Evolutionary conservation across 1,284 basidiomycete species (phyloP).

Genomic region (Boletus semigastroideus): DNA sequence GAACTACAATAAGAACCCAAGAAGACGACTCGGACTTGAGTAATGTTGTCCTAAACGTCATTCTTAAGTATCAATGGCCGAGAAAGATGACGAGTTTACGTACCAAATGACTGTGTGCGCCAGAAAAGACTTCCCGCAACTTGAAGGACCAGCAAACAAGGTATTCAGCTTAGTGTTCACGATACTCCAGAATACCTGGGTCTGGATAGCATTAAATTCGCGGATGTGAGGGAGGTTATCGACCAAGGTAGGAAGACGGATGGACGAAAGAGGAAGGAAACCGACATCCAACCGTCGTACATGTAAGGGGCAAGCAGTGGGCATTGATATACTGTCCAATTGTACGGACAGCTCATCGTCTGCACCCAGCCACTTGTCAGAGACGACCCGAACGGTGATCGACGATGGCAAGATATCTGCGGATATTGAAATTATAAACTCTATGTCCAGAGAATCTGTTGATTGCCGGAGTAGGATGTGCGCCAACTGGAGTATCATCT

Average conservation of each 20-base stretch:
- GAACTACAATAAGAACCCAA: constrained; percentile 60
- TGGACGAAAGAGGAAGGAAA: constrained; percentile 61
- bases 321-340: constrained; percentile 78
- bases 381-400: constrained; percentile 77
- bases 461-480: constrained; percentile 71
- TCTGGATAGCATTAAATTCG: constrained; percentile 86
- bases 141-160: constrained; percentile 81
- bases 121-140: constrained; percentile 81
- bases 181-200: constrained; percentile 86
- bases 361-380: constrained; percentile 93
- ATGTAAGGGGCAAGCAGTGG: constrained; percentile 60
- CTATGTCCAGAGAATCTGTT: constrained; percentile 61
- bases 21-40: constrained; percentile 35
- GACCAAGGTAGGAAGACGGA: constrained; percentile 50
- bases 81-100: constrained; percentile 14
- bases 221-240: constrained; percentile 47
- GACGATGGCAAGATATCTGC: constrained; percentile 55
- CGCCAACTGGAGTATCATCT: constrained; percentile 82
- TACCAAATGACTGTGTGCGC: constrained; percentile 75
- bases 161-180: constrained; percentile 71
- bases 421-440: constrained; percentile 80
- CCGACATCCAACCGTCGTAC: constrained; percentile 80
- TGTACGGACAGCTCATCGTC: constrained; percentile 72
- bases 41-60: constrained; percentile 47
- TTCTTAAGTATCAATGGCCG: constrained; percentile 12